Conservation (phyloP, 2,329 filamentous ascomycete genomes). For the Fusarium sp. region DNA sequence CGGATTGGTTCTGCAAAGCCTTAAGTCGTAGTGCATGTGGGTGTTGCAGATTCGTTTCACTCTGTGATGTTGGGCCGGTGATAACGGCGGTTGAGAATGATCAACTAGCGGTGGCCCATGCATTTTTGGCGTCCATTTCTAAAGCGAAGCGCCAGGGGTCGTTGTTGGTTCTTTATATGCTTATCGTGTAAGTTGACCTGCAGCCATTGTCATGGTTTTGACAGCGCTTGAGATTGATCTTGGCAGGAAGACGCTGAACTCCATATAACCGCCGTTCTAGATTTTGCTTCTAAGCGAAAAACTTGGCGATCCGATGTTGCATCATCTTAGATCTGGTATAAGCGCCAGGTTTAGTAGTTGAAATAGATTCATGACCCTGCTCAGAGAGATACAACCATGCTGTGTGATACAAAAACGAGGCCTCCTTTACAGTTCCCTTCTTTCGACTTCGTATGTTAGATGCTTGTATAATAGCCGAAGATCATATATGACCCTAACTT, state of each 20-base stretch:
- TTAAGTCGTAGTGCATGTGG: conserved; percentile 26
- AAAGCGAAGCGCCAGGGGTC: conserved; percentile 33
- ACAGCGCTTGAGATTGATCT: neutral
- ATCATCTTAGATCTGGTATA: neutral
- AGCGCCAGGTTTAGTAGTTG: neutral
- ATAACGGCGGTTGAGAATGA: conserved; percentile 8
- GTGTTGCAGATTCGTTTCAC: conserved; percentile 36
- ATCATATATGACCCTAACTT: neutral
- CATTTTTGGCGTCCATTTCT: conserved; percentile 12
- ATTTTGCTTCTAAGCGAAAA: neutral
- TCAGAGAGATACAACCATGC: neutral
- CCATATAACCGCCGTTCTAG: neutral
- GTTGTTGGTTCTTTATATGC: conserved; percentile 21
- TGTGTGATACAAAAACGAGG: neutral
- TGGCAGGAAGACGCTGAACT: neutral
- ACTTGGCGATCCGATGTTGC: neutral
- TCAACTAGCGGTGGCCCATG: conserved; percentile 21
- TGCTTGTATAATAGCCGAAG: neutral
- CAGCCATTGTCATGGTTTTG: conserved; percentile 15
- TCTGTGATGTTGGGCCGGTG: conserved; percentile 8
- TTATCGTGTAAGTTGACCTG: conserved; percentile 3
- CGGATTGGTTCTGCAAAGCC: conserved; percentile 33
- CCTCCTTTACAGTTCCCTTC: neutral
- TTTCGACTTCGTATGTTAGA: neutral
- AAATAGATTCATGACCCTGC: neutral